Percentiles rank a stretch among this genome's conserved stretches.
Conservation (phyloP, 345 rosid genomes). For the Syzygium grande region DNA sequence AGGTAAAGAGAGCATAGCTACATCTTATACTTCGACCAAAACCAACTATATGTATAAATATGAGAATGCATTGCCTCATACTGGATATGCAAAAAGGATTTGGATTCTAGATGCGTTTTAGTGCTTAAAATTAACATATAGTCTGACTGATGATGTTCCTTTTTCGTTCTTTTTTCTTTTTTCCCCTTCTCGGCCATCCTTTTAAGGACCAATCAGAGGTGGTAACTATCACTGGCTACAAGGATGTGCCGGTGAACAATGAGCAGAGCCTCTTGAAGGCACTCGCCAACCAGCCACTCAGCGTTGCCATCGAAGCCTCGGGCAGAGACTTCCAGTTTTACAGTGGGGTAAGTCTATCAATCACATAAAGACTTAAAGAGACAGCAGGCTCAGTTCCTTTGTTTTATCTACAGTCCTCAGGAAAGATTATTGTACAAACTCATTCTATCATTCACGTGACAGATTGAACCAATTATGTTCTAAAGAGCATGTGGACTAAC, state of each 20-base stretch:
- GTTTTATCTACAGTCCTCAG: background rate
- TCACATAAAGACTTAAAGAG: background rate
- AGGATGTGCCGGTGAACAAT: constrained; percentile 36
- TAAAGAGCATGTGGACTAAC: background rate
- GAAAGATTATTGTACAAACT: background rate
- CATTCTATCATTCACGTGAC: background rate
- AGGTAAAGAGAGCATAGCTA: constrained; percentile 11
- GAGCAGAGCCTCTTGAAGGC: constrained; percentile 46
- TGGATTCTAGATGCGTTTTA: background rate
- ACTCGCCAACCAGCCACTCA: constrained; percentile 46
- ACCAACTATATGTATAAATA: background rate
- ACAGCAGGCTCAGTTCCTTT: background rate
- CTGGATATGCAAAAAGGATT: background rate
- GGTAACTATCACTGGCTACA: constrained; percentile 45
- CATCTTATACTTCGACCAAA: background rate
- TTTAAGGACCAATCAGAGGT: constrained; percentile 26
- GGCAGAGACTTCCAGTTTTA: constrained; percentile 58
- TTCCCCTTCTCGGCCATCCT: background rate
- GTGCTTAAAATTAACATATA: background rate
- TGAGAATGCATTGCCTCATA: background rate
- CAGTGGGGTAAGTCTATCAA: constrained; percentile 27
- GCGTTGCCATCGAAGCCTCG: constrained; percentile 56
- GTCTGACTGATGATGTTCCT: background rate
- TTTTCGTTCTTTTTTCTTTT: background rate
- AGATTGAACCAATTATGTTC: background rate